Evolutionary conservation across 306 rosid genomes (phyloP), one percentile per base, ranked within the genome.

Genomic region (Fragaria vesca): DNA sequence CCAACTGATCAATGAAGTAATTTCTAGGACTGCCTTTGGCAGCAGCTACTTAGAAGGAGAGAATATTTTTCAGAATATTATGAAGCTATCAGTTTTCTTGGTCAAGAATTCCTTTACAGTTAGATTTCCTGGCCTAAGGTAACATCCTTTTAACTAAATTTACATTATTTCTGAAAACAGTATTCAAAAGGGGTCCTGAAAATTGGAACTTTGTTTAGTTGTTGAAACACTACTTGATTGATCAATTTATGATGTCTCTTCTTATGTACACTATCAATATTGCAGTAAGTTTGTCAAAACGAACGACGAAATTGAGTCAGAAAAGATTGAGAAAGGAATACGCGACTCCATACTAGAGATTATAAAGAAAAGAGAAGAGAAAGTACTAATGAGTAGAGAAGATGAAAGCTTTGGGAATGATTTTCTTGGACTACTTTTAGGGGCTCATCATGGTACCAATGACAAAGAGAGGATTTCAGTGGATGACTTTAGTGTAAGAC

Each of bases 21-120:
- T 77, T 72, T 77, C 81, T 4, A 54, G 71, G 50, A 66, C 75
- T 15, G 80, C 84, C 8, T 81, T 75, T 61, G 77, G 84, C 21
- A 75, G 84, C 46, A 77, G 75, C 66, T 71, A 82, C 71, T 5
- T 66, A 2, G 82, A 82, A 42, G 82, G 82, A 45, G 28, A 73
- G 72, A 47, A 48, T 43, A 48, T 82, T 30, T 67, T 82, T 58
- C 66, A 73, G 21, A 78, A 72, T 72, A 47, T 82, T 58, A 51
- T 55, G 72, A 57, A 38, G 13, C 26, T 82, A 52, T 9, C 38
- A 16, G 21, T 73, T 50, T 21, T 82, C 30, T 12, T 43, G 26
- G 58, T 57, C 66, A 82, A 12, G 45, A 73, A 73, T 60, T 0
- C 32, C 62, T 45, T 45, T 40, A 66, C 69, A 34, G 6, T 54